These are phyloP conservation scores for Syzygium malaccense DNA, from an alignment of 441 rosid species.

Conservation along the genomic window DNA sequence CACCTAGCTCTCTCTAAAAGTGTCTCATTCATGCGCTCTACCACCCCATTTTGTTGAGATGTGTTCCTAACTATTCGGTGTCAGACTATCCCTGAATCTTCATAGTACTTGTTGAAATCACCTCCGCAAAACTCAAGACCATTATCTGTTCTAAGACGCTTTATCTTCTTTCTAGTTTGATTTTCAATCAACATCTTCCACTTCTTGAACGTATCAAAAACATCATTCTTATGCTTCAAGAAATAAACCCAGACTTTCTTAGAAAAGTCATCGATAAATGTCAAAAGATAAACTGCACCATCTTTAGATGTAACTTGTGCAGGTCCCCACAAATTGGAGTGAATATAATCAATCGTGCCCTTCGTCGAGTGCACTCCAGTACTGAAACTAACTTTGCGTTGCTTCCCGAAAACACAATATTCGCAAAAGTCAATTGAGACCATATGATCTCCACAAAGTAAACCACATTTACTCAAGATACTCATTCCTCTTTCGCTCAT, in stretches of 20 bases:
- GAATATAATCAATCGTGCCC: background rate
- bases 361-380: background rate
- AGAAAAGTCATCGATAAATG: background rate
- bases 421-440: background rate
- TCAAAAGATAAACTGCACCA: background rate
- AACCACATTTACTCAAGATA: background rate
- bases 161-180: background rate
- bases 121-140: background rate
- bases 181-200: background rate
- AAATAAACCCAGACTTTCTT: too few species aligned
- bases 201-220: background rate
- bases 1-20: background rate
- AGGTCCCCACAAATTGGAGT: background rate
- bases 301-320: background rate
- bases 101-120: too few species aligned
- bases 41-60: background rate
- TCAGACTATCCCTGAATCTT: background rate
- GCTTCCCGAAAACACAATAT: background rate
- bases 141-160: background rate
- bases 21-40: fast-evolving
- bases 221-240: background rate
- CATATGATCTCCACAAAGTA: fast-evolving
- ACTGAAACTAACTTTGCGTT: fast-evolving
- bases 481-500: background rate
- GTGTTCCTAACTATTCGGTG: too few species aligned